phyloP scores from a whole-genome alignment of 441 rosid genomes.

The Jatropha podagrica region DNA sequence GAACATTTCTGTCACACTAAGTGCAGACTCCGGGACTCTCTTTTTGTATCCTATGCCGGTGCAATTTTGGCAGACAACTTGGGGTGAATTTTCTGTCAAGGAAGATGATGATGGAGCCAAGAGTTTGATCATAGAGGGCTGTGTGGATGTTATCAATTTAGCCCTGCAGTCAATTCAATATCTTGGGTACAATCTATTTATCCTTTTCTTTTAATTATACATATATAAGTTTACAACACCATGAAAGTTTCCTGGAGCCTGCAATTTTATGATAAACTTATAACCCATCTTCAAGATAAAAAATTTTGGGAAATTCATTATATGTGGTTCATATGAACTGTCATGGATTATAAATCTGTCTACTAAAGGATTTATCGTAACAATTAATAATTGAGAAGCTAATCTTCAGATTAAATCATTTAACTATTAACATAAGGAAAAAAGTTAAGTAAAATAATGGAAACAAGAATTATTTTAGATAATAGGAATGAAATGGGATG shows the following conservation, averaged over 20 bases:
- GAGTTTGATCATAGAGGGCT: constrained; percentile 60
- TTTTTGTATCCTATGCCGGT: constrained; percentile 56
- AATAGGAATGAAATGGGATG: too few relatives aligned
- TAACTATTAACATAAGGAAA: background rate
- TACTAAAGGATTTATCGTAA: background rate
- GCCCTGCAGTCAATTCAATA: constrained; percentile 72
- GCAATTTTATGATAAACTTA: background rate
- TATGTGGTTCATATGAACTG: too few relatives aligned
- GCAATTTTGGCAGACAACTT: constrained; percentile 62
- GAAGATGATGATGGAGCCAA: constrained; percentile 37
- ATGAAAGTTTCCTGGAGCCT: background rate
- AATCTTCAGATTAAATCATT: too few relatives aligned
- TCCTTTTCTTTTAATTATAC: background rate
- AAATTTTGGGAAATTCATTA: background rate
- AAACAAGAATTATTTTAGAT: too few relatives aligned
- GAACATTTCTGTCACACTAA: constrained; percentile 63
- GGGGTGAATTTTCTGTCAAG: constrained; percentile 46
- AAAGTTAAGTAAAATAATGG: too few relatives aligned
- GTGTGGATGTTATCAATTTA: constrained; percentile 56
- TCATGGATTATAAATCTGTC: background rate
- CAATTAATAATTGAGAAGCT: too few relatives aligned
- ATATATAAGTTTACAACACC: background rate
- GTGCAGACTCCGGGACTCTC: constrained; percentile 56
- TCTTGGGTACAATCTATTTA: constrained; percentile 59
- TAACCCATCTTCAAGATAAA: background rate